Percentiles rank a stretch among this genome's conserved stretches.
phyloP scores from a whole-genome alignment of 1,284 basidiomycete species.

The Chalciporus sp. region DNA sequence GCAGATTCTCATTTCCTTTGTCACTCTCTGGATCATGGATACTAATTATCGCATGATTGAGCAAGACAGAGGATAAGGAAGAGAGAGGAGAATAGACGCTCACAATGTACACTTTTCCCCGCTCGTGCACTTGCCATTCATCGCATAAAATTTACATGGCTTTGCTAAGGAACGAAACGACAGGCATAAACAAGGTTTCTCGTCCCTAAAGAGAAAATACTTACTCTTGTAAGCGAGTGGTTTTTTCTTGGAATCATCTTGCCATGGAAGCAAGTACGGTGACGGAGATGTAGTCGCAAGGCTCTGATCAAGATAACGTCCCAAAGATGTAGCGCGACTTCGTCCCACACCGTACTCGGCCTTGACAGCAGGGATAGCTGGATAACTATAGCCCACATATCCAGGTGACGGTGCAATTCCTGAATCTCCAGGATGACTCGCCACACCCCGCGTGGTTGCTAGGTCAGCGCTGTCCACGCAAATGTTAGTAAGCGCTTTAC shows the following conservation, averaged over 20 bases:
- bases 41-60: constrained; percentile 26
- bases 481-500: constrained; percentile 6
- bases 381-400: constrained; percentile 9
- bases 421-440: constrained; percentile 8
- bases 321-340: constrained; percentile 11
- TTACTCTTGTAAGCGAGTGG: constrained; percentile 33
- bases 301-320: constrained; percentile 3
- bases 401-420: constrained; percentile 15
- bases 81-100: constrained; percentile 27
- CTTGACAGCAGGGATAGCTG: constrained; percentile 19
- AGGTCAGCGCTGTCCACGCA: constrained; percentile 8
- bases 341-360: constrained; percentile 6
- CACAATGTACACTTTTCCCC: constrained; percentile 72
- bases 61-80: not conserved
- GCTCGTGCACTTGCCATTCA: constrained; percentile 54
- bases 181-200: constrained; percentile 34
- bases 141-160: constrained; percentile 61
- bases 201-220: not conserved
- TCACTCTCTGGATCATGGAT: constrained; percentile 36
- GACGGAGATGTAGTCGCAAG: constrained; percentile 4
- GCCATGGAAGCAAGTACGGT: constrained; percentile 7
- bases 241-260: constrained; percentile 24
- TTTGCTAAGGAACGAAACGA: constrained; percentile 49
- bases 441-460: not conserved
- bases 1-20: not conserved